Evolutionary conservation across 768 basidiomycete species (phyloP), one percentile per base, ranked within the genome.

Genomic region (Leccinellum albellum): DNA sequence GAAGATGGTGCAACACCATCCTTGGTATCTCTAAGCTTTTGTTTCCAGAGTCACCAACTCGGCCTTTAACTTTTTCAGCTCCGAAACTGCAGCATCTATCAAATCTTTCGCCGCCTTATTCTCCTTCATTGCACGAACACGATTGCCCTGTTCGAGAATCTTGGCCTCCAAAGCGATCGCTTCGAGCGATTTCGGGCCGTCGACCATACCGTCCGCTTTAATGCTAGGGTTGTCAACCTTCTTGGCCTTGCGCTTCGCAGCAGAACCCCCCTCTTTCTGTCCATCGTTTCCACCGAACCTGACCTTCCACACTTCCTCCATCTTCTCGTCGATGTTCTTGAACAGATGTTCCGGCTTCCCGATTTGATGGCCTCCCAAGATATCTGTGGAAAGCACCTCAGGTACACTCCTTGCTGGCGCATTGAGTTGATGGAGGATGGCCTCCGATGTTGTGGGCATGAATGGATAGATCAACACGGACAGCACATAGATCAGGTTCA

Each of bases 401-500:
- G 96, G 91, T 3, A 96, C 86, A 9, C 81, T 77, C 31, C 96
- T 86, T 5, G 88, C 81, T 1, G 94, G 94, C 0, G 94, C 94
- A 67, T 97, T 92, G 61, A 98, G 82, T 67, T 99, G 97, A 20
- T 71, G 66, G 53, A 96, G 79, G 62, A 99, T 94, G 3, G 85
- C 78, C 24, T 83, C 84, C 33, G 89, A 86, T 0, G 91, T 96
- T 13, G 86, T 80, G 40, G 97, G 97, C 94, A 99, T 98, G 85
- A 93, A 99, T 0, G 97, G 96, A 69, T 94, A 88, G 61, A 93
- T 74, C 63, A 97, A 78, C 28, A 85, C 87, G 13, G 92, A 89
- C 55, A 99, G 79, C 35, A 87, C 75, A 70, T 97, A 98, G 70
- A 98, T 96, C 63, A 99, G 77, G 76, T 98, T 98, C 72, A 94